Base-by-base conservation (phyloP, 2,329 filamentous ascomycete genomes). In the Magnaporthales sp. region DNA sequence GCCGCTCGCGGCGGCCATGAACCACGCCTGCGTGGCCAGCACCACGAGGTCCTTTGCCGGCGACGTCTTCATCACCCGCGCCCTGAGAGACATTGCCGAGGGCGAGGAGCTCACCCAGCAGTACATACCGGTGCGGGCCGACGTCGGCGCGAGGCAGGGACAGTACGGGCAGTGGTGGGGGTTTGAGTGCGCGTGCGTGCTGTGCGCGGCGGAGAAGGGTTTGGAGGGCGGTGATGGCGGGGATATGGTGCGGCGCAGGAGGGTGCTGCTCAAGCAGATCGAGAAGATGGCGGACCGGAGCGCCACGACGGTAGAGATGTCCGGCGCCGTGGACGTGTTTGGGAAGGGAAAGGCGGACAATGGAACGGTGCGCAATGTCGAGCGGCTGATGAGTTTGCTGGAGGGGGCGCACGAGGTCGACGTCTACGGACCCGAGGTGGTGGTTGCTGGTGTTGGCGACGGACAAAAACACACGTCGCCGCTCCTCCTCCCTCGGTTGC, bases 81-180 rank as follows among this genome's bases (percentile, higher is more conserved):
- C 81, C 0, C 76, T 74, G 13, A 71, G 74, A n/a, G 70, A 76
- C 54, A 78, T 81, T 46, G 67, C 70, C 5, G 71, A 68, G 0
- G 78, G 75, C 62, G 74, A 79, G 4, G 78, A 80, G 70, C 71
- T 80, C 65, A 75, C 74, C 51, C 75, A 78, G 67, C 73, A 74
- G 67, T 80, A 80, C 69, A 74, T 76, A 0, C 77, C 77, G 6
- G 73, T 77, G 26, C 74, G 74, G 68, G 70, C 75, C 26, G 67
- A 73, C 29, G 58, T 69, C 1, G 73, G 73, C 9, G 68, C 65
- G 9, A 73, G 77, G 3, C 67, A 69, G 64, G 66, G 67, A 27
- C 70, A 74, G 69, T 75, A 75, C 67, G 69, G 68, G 8, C 66
- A 69, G 0, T 71, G 69, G 5, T 81, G 79, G 78, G 78, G 76